These are phyloP conservation scores for Cladorrhinum samala DNA, from an alignment of 495 filamentous ascomycete species.

Conservation along the genomic window DNA sequence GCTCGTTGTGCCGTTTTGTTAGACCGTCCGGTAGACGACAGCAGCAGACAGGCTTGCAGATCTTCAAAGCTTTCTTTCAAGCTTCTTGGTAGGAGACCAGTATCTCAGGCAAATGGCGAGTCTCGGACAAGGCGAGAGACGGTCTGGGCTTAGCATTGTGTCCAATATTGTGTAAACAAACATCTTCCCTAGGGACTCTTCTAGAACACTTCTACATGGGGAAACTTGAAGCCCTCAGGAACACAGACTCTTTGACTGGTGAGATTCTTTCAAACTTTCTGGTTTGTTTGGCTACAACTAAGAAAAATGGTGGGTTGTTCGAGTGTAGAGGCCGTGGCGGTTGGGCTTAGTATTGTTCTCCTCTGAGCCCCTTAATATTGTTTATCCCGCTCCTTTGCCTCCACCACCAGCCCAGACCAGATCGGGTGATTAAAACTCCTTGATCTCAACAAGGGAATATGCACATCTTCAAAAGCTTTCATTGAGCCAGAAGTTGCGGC, in stretches of 20 bases:
- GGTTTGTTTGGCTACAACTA: not conserved
- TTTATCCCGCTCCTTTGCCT: slow-evolving; percentile 13
- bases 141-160: slow-evolving; percentile 23
- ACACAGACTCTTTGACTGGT: not conserved
- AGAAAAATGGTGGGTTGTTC: not conserved
- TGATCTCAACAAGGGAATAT: not conserved
- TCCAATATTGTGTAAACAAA: slow-evolving; percentile 18
- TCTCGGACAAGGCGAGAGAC: not conserved
- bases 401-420: not conserved
- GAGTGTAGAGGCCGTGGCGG: slow-evolving; percentile 5
- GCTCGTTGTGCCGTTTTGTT: no score
- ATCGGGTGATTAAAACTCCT: not conserved
- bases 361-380: slow-evolving; percentile 26
- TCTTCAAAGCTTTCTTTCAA: no score
- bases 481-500: not conserved
- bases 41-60: no score
- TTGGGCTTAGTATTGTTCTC: slow-evolving; percentile 21
- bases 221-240: not conserved
- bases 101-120: no score
- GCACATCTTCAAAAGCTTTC: not conserved
- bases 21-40: no score
- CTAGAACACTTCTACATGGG: not conserved
- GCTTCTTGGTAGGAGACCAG: no score
- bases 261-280: slow-evolving; percentile 2
- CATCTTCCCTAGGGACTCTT: not conserved